Evolutionary conservation across 2,329 filamentous ascomycete species (phyloP).

Genomic region (Sporothrix euskadiensis): DNA sequence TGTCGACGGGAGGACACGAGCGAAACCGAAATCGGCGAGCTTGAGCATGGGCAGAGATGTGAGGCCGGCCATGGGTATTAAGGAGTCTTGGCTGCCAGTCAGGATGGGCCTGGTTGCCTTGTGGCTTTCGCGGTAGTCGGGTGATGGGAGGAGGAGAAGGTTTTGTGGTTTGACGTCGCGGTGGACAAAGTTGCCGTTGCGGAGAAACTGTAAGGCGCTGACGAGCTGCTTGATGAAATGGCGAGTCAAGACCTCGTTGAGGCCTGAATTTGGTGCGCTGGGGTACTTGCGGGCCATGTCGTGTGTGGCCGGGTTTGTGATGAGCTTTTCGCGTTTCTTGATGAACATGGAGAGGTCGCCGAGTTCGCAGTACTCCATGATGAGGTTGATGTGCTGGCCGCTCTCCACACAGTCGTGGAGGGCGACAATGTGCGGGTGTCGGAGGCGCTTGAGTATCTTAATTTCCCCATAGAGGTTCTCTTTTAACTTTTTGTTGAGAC

Average conservation of each 20-base stretch:
- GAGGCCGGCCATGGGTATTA: constrained; percentile 78
- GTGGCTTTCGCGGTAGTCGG: constrained; percentile 64
- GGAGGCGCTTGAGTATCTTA: constrained; percentile 86
- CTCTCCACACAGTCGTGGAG: constrained; percentile 93
- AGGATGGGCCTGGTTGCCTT: constrained; percentile 69
- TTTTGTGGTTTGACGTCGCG: constrained; percentile 98
- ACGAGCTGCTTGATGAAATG: constrained; percentile 95
- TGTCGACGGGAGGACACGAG: constrained; percentile 83
- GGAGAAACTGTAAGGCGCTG: constrained; percentile 86
- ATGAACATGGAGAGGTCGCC: constrained; percentile 95
- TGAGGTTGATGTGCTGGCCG: constrained; percentile 83
- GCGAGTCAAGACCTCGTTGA: constrained; percentile 93
- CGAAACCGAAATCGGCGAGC: constrained; percentile 98
- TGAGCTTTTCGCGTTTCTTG: constrained; percentile 83
- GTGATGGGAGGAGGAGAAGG: constrained; percentile 80
- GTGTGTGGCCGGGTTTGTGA: constrained; percentile 75
- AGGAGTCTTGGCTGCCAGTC: constrained; percentile 73
- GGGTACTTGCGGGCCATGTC: constrained; percentile 95
- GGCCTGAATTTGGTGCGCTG: constrained; percentile 75
- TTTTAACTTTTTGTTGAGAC: constrained; percentile 92
- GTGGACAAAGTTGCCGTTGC: constrained; percentile 84
- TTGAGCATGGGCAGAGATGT: constrained; percentile 92
- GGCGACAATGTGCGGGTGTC: constrained; percentile 95
- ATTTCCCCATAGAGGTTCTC: constrained; percentile 96
- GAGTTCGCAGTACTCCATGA: constrained; percentile 98